Percentiles rank a stretch among this genome's conserved stretches.
phyloP scores from a whole-genome alignment of 371 early-diverging fungal species.

The Mucor velutinosus region DNA sequence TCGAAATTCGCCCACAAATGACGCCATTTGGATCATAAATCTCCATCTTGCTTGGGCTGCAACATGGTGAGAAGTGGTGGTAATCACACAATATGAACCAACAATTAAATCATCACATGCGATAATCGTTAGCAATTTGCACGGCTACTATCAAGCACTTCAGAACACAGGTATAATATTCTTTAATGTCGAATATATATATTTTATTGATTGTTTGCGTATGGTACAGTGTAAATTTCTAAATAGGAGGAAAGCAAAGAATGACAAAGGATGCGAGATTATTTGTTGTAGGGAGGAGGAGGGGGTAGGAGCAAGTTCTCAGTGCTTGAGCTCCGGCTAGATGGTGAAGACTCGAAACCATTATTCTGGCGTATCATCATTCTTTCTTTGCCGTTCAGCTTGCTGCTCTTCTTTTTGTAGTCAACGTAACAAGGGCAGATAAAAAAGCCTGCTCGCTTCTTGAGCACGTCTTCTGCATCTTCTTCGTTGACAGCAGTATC shows the following conservation, averaged over 20 bases:
- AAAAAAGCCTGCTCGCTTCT: constrained; percentile 33
- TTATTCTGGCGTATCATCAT: constrained; percentile 29
- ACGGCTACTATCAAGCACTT: neutral
- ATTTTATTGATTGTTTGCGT: neutral
- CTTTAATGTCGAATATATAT: neutral
- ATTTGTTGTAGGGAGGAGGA: constrained; percentile 19
- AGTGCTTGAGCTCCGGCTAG: neutral
- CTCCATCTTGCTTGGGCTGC: neutral
- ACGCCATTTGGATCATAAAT: neutral
- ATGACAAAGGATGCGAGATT: neutral
- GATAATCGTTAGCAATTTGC: no score
- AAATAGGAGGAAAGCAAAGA: neutral
- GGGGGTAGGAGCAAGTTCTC: constrained; percentile 12
- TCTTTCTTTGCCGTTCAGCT: constrained; percentile 29
- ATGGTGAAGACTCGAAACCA: neutral
- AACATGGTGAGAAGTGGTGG: neutral
- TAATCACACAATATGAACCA: no score
- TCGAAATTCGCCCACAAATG: neutral
- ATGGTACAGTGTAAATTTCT: neutral
- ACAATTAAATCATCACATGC: no score
- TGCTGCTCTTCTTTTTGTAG: constrained; percentile 41
- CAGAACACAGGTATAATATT: neutral
- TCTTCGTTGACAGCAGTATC: constrained; percentile 31
- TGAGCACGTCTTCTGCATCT: constrained; percentile 15
- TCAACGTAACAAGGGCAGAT: constrained; percentile 49